These are phyloP conservation scores for Aspergillus alliaceus DNA, from an alignment of 2,329 filamentous ascomycete genomes.

Conservation along the genomic window DNA sequence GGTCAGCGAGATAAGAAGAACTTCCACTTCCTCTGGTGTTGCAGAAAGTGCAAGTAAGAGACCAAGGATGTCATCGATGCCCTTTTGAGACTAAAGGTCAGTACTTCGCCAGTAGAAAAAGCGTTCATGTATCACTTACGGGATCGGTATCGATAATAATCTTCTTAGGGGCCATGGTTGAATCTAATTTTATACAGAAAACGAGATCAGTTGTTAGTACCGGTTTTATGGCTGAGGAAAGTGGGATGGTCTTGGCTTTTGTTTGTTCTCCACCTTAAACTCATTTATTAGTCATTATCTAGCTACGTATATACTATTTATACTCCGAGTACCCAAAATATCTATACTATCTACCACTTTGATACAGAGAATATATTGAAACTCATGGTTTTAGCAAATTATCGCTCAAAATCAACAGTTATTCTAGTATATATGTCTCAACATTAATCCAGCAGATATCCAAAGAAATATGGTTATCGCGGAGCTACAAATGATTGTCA, in stretches of 20 bases:
- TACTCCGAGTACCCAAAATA: too few relatives aligned
- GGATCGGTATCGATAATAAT: constrained; percentile 98
- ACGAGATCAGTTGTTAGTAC: neutral
- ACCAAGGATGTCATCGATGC: constrained; percentile 88
- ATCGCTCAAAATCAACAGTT: too few relatives aligned
- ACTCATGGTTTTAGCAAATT: too few relatives aligned
- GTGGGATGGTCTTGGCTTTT: constrained; percentile 19
- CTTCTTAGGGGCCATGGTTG: constrained; percentile 48
- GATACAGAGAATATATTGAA: too few relatives aligned
- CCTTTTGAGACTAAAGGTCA: constrained; percentile 39
- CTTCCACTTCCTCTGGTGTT: constrained; percentile 78
- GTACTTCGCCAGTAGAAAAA: neutral
- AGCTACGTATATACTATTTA: too few relatives aligned
- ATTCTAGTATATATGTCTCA: too few relatives aligned
- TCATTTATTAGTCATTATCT: too few relatives aligned
- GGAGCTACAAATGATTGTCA: too few relatives aligned
- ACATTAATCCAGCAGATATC: too few relatives aligned
- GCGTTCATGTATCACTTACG: constrained; percentile 50
- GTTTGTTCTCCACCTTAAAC: constrained; percentile 13
- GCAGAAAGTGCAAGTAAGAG: constrained; percentile 83
- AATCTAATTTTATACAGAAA: too few relatives aligned
- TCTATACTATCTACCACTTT: too few relatives aligned
- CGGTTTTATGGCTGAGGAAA: neutral
- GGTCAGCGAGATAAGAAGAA: constrained; percentile 82
- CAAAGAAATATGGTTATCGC: too few relatives aligned